phyloP scores from a whole-genome alignment of 2,329 filamentous ascomycete species.

The Apiospora koreana region DNA sequence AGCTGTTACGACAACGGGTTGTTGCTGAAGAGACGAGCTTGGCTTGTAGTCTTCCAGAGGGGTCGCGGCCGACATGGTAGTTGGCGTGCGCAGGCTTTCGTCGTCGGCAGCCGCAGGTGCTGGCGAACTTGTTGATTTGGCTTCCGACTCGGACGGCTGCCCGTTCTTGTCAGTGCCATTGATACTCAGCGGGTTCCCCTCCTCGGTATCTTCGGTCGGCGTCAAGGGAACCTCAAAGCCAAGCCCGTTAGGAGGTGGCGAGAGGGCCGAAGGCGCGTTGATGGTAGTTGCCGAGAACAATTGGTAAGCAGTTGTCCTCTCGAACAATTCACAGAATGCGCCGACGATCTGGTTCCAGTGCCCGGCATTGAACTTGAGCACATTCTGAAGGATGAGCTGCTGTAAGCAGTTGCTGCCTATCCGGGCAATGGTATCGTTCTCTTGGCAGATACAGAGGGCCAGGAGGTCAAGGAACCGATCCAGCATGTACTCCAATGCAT shows the following conservation, averaged over 20 bases:
- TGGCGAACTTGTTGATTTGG: slow-evolving; percentile 24
- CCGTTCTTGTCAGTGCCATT: slow-evolving; percentile 53
- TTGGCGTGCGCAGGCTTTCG: slow-evolving; percentile 17
- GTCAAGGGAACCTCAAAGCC: slow-evolving; percentile 49
- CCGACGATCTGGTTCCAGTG: slow-evolving; percentile 96
- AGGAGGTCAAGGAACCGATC: slow-evolving; percentile 95
- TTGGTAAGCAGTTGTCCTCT: slow-evolving; percentile 90
- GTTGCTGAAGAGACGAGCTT: slow-evolving; percentile 74
- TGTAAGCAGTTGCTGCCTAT: slow-evolving; percentile 99
- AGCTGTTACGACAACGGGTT: slow-evolving; percentile 88
- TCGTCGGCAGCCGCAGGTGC: slow-evolving; percentile 25
- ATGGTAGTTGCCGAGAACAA: slow-evolving; percentile 82
- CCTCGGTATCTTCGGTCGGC: slow-evolving; percentile 44
- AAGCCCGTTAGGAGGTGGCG: slow-evolving; percentile 54
- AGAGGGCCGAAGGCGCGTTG: slow-evolving; percentile 52
- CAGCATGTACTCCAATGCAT: slow-evolving; percentile 94
- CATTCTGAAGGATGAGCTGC: slow-evolving; percentile 94
- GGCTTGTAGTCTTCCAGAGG: slow-evolving; percentile 86
- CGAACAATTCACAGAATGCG: slow-evolving; percentile 94
- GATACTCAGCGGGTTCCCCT: slow-evolving; percentile 62
- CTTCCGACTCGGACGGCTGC: slow-evolving; percentile 34
- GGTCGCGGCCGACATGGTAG: slow-evolving; percentile 39
- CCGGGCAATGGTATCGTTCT: slow-evolving; percentile 96
- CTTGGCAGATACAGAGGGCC: slow-evolving; percentile 95
- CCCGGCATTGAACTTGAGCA: slow-evolving; percentile 80